phyloP scores from a whole-genome alignment of 768 basidiomycete species.

The Tulasnella sp. region DNA sequence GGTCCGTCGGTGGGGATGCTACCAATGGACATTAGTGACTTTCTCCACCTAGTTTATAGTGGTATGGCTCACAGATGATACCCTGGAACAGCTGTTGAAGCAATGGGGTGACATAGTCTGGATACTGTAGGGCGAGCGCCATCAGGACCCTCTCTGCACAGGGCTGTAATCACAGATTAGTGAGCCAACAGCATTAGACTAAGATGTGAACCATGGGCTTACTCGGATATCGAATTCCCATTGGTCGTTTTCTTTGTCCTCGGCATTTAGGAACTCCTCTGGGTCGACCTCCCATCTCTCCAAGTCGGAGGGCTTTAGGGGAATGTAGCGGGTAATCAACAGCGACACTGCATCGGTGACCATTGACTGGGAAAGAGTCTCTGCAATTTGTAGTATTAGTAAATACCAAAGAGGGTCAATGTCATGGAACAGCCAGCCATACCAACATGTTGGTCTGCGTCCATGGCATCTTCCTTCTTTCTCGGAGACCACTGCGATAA shows the following conservation, averaged over 20 bases:
- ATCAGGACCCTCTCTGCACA: slow-evolving; percentile 92
- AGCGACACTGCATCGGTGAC: slow-evolving; percentile 70
- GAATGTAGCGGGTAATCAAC: slow-evolving; percentile 80
- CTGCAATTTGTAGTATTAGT: neutral
- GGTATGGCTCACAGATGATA: slow-evolving; percentile 52
- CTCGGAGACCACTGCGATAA: slow-evolving; percentile 71
- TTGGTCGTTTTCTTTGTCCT: slow-evolving; percentile 84
- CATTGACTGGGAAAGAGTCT: slow-evolving; percentile 64
- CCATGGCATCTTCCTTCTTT: slow-evolving; percentile 44
- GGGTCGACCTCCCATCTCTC: slow-evolving; percentile 83
- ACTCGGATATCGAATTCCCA: slow-evolving; percentile 95
- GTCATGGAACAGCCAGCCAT: neutral
- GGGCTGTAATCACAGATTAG: slow-evolving; percentile 50
- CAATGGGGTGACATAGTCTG: slow-evolving; percentile 63
- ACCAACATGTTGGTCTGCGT: slow-evolving; percentile 15
- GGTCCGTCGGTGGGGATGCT: slow-evolving; percentile 43
- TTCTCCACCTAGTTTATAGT: neutral
- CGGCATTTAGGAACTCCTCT: slow-evolving; percentile 89
- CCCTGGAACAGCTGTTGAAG: slow-evolving; percentile 57
- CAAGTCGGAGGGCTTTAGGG: slow-evolving; percentile 74
- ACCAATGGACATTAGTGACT: neutral
- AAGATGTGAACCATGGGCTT: slow-evolving; percentile 35
- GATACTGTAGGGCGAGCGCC: slow-evolving; percentile 68
- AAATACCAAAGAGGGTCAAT: neutral
- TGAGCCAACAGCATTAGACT: neutral